phyloP scores from a whole-genome alignment of 2,329 filamentous ascomycete species.

The Thielaviopsis punctulata region DNA sequence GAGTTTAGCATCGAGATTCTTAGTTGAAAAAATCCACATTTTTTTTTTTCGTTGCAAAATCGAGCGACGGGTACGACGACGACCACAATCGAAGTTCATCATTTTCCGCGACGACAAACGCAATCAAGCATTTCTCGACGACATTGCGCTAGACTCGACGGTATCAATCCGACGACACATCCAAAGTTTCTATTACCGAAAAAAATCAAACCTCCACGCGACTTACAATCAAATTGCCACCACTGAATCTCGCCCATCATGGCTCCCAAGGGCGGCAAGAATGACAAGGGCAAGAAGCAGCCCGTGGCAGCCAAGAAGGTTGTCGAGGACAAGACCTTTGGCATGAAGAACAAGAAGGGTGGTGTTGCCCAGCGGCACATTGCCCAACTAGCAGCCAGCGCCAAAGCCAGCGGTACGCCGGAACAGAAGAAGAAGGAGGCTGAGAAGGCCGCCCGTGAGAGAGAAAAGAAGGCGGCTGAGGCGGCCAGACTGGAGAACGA shows the following conservation, averaged over 20 bases:
- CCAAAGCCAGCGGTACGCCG: constrained; percentile 56
- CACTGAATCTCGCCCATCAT: constrained; percentile 31
- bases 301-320: constrained; percentile 46
- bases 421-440: constrained; percentile 71
- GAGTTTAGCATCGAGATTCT: constrained; percentile 1
- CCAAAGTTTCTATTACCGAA: background rate
- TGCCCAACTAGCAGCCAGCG: constrained; percentile 59
- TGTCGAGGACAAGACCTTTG: constrained; percentile 92
- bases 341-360: constrained; percentile 99
- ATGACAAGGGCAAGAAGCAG: constrained; percentile 21
- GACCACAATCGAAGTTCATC: background rate
- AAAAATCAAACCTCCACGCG: background rate
- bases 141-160: background rate
- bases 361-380: constrained; percentile 80
- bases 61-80: background rate
- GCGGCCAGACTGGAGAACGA: constrained; percentile 64
- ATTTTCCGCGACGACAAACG: no score
- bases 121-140: no score
- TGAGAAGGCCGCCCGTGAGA: constrained; percentile 51
- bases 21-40: constrained; percentile 4
- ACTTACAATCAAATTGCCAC: background rate
- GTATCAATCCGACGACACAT: background rate
- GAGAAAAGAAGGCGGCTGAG: constrained; percentile 84
- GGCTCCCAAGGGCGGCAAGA: constrained; percentile 47
- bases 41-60: background rate